Evolutionary conservation across 2,329 filamentous ascomycete genomes (phyloP), one percentile per base, ranked within the genome.

Genomic region (Xylariales sp.): DNA sequence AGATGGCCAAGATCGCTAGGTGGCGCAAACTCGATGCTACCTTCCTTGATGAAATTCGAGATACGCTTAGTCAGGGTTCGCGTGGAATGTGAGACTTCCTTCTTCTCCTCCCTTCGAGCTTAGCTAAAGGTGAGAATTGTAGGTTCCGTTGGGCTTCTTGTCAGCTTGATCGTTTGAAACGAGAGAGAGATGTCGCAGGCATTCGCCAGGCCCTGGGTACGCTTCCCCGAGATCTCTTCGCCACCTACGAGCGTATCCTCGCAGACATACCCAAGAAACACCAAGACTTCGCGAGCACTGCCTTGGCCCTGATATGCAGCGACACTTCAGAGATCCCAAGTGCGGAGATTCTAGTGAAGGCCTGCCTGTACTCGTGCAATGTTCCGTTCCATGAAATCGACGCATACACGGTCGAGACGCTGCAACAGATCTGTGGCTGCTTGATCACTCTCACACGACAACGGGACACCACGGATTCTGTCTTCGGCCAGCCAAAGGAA

Each of bases 91-190:
- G n/a, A n/a, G n/a, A n/a, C n/a, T n/a, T n/a, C n/a, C n/a, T n/a
- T n/a, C n/a, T n/a, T n/a, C n/a, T n/a, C n/a, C n/a, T n/a, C n/a
- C n/a, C n/a, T n/a, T n/a, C n/a, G n/a, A n/a, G n/a, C n/a, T n/a
- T n/a, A n/a, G 47, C 47, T 4, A 42, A 44, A 6, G 47, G 52
- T 25, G 49, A 54, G 8, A 50, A 49, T 38, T 54, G 55, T 21
- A 57, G 52, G 55, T 58, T 56, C 11, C 54, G 54, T 32, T 58
- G 53, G 53, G 54, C 52, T 4, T 46, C 49, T 15, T 56, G 55
- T 28, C 53, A 58, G 31, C 45, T 58, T 6, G 53, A 57, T 35
- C 47, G 53, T 4, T 35, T 58, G 21, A 50, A 51, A 24, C 21
- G 24, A 16, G n/a, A 41, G 42, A 10, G 40, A 27, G 42, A 48